A percentile compares a stretch with the other conserved stretches of the same genome.
Conservation (phyloP, 306 rosid genomes). For the Quercus cerris region DNA sequence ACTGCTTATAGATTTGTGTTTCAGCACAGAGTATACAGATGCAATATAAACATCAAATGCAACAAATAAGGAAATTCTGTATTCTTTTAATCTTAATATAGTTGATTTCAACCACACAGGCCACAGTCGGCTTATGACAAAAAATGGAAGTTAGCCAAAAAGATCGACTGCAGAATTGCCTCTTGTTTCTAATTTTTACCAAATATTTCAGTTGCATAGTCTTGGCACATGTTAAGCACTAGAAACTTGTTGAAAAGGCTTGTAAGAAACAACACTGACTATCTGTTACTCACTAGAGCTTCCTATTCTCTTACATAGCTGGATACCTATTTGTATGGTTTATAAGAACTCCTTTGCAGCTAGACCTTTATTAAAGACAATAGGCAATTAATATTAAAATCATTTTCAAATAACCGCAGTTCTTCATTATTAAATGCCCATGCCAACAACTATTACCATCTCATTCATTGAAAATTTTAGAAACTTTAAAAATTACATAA, state of each 20-base stretch:
- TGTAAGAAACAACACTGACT: not conserved
- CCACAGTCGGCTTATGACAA: not conserved
- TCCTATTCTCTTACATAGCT: not conserved
- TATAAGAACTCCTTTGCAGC: not conserved
- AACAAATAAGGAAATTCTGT: not conserved
- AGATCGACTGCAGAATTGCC: not conserved
- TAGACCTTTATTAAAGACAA: not conserved
- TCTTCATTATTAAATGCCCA: not conserved
- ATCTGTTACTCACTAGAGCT: not conserved
- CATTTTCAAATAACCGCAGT: not conserved
- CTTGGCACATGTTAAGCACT: not conserved
- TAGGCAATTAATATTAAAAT: not conserved
- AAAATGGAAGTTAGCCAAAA: not conserved
- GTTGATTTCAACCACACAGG: not conserved
- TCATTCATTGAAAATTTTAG: not conserved
- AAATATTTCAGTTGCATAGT: not conserved
- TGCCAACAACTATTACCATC: not conserved
- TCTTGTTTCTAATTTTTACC: not conserved
- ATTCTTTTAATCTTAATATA: not conserved
- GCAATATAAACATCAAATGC: not conserved
- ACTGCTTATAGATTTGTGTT: not conserved
- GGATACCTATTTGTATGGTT: not conserved
- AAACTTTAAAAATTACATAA: not conserved
- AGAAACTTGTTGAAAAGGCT: not conserved
- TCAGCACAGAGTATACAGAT: not conserved